A percentile compares a stretch with the other conserved stretches of the same genome.
Evolutionary conservation across 345 rosid genomes (phyloP).

Genomic region (Aquilaria sinensis): DNA sequence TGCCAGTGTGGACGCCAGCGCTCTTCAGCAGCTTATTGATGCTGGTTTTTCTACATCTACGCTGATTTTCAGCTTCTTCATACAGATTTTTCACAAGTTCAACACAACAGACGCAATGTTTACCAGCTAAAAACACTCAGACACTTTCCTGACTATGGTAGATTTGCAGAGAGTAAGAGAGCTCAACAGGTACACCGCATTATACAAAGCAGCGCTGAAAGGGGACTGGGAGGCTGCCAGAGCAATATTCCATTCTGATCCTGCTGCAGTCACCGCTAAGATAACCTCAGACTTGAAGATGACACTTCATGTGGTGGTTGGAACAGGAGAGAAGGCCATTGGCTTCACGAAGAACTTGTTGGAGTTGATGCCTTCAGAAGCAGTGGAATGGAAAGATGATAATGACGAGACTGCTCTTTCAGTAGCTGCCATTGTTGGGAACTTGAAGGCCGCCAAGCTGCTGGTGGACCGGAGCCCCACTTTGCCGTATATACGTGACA

Average conservation of each 20-base stretch:
- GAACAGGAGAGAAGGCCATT: not conserved
- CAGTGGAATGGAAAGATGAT: not conserved
- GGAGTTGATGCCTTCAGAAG: not conserved
- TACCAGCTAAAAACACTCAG: too few species aligned
- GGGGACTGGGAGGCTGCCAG: slow-evolving; percentile 9
- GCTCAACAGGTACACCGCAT: slow-evolving; percentile 6
- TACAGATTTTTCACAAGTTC: too few species aligned
- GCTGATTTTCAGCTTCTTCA: too few species aligned
- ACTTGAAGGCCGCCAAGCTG: slow-evolving; percentile 10
- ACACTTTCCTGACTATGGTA: too few species aligned
- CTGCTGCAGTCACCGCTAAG: not conserved
- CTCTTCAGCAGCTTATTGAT: too few species aligned
- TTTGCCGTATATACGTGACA: slow-evolving; percentile 7
- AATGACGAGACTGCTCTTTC: slow-evolving; percentile 12
- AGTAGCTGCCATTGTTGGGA: slow-evolving; percentile 12
- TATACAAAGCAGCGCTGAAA: slow-evolving; percentile 13
- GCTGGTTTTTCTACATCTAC: too few species aligned
- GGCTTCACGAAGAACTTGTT: slow-evolving; percentile 1
- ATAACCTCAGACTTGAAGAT: not conserved
- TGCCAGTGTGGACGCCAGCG: too few species aligned
- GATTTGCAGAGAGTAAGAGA: not conserved
- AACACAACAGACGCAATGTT: too few species aligned
- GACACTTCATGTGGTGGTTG: slow-evolving; percentile 3
- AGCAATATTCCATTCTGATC: not conserved
- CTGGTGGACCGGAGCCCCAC: slow-evolving; percentile 1